Conservation (phyloP, 169 alveolate genomes). For the Plasmodium fragile region DNA sequence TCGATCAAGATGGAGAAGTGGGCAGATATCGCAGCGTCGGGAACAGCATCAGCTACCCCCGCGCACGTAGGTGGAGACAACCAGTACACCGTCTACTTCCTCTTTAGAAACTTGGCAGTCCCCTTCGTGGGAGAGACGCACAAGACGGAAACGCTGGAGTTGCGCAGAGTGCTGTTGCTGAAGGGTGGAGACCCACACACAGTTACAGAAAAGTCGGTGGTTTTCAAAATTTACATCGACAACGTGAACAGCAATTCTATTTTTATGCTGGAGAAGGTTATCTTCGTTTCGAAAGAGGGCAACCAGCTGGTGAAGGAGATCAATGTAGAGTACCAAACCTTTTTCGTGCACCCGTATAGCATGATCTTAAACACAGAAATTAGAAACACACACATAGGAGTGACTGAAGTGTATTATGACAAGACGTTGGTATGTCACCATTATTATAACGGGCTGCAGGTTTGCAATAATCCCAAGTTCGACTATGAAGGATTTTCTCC, state of each 20-base stretch:
- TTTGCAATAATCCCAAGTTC: conserved; percentile 23
- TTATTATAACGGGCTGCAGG: conserved; percentile 35
- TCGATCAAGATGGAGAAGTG: not conserved
- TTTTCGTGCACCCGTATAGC: conserved; percentile 59
- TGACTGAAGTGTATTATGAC: not conserved
- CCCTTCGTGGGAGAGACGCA: conserved; percentile 62
- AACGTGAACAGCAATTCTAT: conserved; percentile 20
- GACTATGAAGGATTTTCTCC: conserved; percentile 23
- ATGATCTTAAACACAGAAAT: not conserved
- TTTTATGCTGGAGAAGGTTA: conserved; percentile 66
- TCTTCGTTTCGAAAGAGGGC: conserved; percentile 37
- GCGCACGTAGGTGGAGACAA: not conserved
- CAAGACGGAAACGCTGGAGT: conserved; percentile 17
- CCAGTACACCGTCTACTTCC: conserved; percentile 26
- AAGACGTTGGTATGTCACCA: conserved; percentile 11
- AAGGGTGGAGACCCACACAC: not conserved
- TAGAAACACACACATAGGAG: not conserved
- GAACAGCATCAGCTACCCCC: no score
- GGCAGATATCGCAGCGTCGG: not conserved
- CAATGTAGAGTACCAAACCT: conserved; percentile 76
- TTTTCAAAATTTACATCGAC: conserved; percentile 15
- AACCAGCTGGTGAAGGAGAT: conserved; percentile 33
- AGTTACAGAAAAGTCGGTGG: no score
- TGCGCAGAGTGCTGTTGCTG: conserved; percentile 17
- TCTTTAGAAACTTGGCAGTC: conserved; percentile 49